Base-by-base conservation (phyloP, 306 rosid species). In the Begonia loranthoides region DNA sequence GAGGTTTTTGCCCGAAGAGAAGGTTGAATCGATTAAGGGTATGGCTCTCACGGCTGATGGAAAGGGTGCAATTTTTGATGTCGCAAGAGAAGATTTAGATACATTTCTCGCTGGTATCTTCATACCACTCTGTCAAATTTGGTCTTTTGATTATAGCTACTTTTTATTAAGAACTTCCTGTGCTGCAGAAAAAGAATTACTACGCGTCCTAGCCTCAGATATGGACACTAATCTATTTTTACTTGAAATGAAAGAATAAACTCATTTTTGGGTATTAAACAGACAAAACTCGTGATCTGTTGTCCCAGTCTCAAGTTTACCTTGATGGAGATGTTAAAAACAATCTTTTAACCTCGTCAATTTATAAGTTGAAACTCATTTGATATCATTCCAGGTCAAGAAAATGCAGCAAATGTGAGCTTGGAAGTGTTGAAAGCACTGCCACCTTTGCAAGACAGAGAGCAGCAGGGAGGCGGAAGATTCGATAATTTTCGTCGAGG, bases 61-160 rank as follows among this genome's bases (percentile, higher is more conserved):
- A 54, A 69, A 14, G 36, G 87, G 97, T 64, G 95, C 87, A 3
- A 94, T 89, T 11, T 89, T 89, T 52, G 97, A 89, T 66, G 94
- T 89, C 12, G 65, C 84, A 19, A 78, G 80, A 51, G 80, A 77
- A 17, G 94, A 89, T 61, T 45, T 82, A 36, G 83, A 85, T 55
- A 1, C 63, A 17, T 89, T 60, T 67, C 79, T 89, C 53, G 21
- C 69, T 10, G 94, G 97, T 89, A 77, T 61, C 45, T 11, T 17
- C 1, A 28, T 28, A 28, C 36, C 4, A 5, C 36, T 28, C 5
- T 28, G 36, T 28, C 36, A n/a, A n/a, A n/a, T n/a, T 28, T 28
- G 36, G 36, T 28, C 36, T 28, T 28, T 28, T 28, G 9, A 28
- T 1, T 28, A 28, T 28, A 4, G 36, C 36, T 2, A 4, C 36